Evolutionary conservation across 2,329 filamentous ascomycete species (phyloP), one percentile per base, ranked within the genome.

Genomic region (Cordyceps farinosa): DNA sequence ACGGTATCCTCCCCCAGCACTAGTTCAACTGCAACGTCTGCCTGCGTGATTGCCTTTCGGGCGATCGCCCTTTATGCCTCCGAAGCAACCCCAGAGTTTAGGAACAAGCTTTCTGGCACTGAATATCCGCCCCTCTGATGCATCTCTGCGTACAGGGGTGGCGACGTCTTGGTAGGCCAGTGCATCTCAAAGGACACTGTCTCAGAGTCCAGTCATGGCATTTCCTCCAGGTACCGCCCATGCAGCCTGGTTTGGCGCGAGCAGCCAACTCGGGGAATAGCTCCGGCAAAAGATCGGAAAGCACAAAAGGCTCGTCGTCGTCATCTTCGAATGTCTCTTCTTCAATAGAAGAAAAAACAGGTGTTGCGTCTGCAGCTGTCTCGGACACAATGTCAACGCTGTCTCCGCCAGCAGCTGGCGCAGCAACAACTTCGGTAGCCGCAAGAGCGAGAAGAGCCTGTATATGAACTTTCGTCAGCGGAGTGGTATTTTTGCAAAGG

Each of bases 81-180:
- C 5, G 11, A 34, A 34, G 30, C 3, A 3, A n/a, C 17, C 13
- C 2, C 34, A 1, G 4, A 10, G 6, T 3, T 34, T 32, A 60
- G 22, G 57, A 50, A 22, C 55, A 60, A 11, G 47, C 47, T 40
- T 44, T 60, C 48, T 51, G 48, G 47, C 47, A 52, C 9, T 60
- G 57, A 7, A 60, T 27, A 2, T 29, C 55, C 2, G 55, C 55
- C 2, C 30, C 42, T 10, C n/a, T 13, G 32, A 57, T 57, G 32
- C 55, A 48, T n/a, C 55, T 32, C 42, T 57, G 55, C 7, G 55
- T 48, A 11, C 17, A 84, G 80, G 68, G 77, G 75, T 32, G 87
- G 82, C 55, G 55, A 8, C 42, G 55, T 36, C 55, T 36, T 11
- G 55, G 55, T 6, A 48, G 7, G 30, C 55, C 55, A 27, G 42